Evolutionary conservation across 192 early-diverging fungal genomes (phyloP), one percentile per base, ranked within the genome.

Genomic region (Coemansia sp.): DNA sequence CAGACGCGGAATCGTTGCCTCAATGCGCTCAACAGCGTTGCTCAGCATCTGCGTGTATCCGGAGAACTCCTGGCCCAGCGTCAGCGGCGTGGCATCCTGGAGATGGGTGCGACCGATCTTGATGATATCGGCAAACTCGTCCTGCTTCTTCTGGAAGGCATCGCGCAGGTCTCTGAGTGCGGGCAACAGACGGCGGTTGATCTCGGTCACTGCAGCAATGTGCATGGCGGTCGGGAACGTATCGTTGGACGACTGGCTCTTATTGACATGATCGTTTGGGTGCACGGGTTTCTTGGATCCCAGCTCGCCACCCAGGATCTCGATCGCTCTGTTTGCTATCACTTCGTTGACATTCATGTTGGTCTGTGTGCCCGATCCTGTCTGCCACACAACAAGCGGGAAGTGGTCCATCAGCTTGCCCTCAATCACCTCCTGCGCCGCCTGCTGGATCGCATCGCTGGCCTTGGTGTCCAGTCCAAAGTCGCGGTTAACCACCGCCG

Each of bases 141-240:
- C 87, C 41, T 89, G 82, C 80, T 95, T 92, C 63, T 78, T 80
- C 56, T 88, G 74, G 71, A 99, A 83, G 22, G 93, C 90, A 47
- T 93, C 86, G 54, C 92, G 90, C 57, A 99, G 85, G 41, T 84
- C 69, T 52, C 88, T 88, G 57, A 99, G 84, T 43, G 93, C 88
- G 16, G 98, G 98, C 63, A 99, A 75, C 67, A 99, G 88, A 43
- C 85, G 86, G 32, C 90, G 78, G 85, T 91, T 86, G 66, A 98
- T 89, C 73, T 93, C 92, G 19, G 90, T 83, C 62, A 92, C 93
- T 47, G 96, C 94, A n/a, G 96, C 90, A 69, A 99, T 90, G 83
- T 98, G 96, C 98, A 99, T 99, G 67, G 96, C 95, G 36, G 96
- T 98, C 26, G 98, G 98, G 89, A 99, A 99, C 59, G 96, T 96